Evolutionary conservation across 2,329 filamentous ascomycete genomes (phyloP).

Genomic region (Colletotrichum shisoi): DNA sequence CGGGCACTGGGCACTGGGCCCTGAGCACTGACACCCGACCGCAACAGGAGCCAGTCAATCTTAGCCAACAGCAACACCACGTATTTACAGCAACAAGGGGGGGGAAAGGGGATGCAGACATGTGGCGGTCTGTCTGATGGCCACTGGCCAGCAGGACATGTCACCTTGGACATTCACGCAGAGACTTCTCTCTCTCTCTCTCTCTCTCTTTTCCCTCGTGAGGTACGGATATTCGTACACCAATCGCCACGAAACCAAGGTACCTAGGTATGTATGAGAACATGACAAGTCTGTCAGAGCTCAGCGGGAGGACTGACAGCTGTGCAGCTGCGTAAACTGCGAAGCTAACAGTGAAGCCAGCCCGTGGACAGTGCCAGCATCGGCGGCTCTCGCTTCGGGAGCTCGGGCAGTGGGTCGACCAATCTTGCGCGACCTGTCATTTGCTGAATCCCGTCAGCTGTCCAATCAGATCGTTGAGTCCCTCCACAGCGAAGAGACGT

Average conservation of each 20-base stretch:
- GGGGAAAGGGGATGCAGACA: background rate
- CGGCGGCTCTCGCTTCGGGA: constrained; percentile 33
- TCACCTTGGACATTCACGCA: background rate
- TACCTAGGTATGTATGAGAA: too few relatives aligned
- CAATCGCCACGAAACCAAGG: too few relatives aligned
- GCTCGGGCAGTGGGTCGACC: constrained; percentile 23
- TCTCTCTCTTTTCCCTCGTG: background rate
- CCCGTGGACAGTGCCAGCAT: constrained; percentile 22
- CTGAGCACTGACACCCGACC: constrained; percentile 29
- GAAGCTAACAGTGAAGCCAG: constrained; percentile 1
- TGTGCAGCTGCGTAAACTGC: background rate
- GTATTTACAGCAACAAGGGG: background rate
- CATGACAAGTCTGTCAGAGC: constrained; percentile 9
- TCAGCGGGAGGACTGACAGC: background rate
- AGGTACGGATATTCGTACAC: too few relatives aligned
- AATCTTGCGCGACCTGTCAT: constrained; percentile 14
- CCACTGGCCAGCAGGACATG: background rate
- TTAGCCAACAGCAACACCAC: background rate
- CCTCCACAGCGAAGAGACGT: background rate
- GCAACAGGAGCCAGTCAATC: background rate
- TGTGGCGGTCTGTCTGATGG: background rate
- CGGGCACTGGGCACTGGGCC: background rate
- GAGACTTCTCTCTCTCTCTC: background rate
- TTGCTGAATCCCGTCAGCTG: constrained; percentile 11
- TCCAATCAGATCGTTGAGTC: background rate